Conservation (phyloP, 345 rosid species). For the Hypericum androsaemum region DNA sequence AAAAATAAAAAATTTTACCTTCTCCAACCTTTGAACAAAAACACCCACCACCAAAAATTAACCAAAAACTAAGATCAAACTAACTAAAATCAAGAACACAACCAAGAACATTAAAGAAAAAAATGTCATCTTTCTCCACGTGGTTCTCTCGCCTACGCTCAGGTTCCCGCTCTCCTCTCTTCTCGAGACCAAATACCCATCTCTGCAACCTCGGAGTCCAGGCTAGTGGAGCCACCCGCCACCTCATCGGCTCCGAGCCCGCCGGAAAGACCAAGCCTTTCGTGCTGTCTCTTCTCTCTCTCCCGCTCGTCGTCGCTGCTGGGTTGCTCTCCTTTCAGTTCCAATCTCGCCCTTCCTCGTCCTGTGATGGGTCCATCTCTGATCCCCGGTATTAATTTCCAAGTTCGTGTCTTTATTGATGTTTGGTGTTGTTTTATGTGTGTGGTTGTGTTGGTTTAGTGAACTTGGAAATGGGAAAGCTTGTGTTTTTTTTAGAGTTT, state of each 20-base stretch:
- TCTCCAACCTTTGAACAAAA: no score
- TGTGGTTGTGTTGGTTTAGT: not conserved
- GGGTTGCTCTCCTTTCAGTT: constrained; percentile 35
- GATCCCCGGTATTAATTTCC: constrained; percentile 32
- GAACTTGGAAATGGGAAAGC: no score
- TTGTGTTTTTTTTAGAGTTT: no score
- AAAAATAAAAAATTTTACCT: no score
- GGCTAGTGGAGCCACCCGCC: not conserved
- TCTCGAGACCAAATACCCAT: constrained; percentile 20
- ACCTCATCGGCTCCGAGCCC: constrained; percentile 1
- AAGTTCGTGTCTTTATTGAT: not conserved
- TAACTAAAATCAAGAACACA: no score
- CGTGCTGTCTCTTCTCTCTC: constrained; percentile 44
- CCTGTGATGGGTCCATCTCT: constrained; percentile 37
- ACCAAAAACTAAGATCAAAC: no score
- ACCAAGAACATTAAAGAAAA: no score
- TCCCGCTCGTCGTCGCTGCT: constrained; percentile 48
- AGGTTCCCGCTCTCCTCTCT: constrained; percentile 20
- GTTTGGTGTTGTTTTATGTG: not conserved
- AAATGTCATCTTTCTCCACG: constrained; percentile 7
- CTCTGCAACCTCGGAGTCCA: constrained; percentile 12
- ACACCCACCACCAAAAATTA: no score
- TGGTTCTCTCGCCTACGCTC: constrained; percentile 40
- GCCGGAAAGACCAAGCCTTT: constrained; percentile 1
- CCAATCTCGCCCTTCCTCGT: constrained; percentile 36